Base-by-base conservation (phyloP, 495 filamentous ascomycete genomes). In the Aspergillus cavernicola region DNA sequence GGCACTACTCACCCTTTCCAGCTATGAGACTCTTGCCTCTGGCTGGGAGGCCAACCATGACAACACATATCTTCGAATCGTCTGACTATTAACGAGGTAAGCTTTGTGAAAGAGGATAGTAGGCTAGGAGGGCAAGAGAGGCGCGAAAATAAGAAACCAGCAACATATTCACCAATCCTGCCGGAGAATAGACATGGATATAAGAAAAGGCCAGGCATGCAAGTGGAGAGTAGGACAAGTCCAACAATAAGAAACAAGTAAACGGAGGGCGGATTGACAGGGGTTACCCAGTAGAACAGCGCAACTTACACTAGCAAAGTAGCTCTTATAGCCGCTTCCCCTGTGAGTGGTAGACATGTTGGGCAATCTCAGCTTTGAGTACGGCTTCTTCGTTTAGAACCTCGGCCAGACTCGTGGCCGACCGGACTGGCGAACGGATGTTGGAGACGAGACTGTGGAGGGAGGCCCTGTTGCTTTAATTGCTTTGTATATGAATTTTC, bases 1-100 rank as follows among this genome's bases (percentile, higher is more conserved):
- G n/a, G n/a, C n/a, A 19, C 11, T 45, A 64, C 76, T 59, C 77
- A 96, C 93, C 92, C 78, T 96, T 97, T 62, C 93, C 89, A 31
- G 93, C 92, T 63, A 98, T 97, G 61, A 96, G 85, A 70, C 88
- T 93, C 79, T 98, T 98, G 63, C 93, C 93, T 47, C 93, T 80
- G 50, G 93, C 93, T 35, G 93, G 93, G 55, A 98, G 76, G 36
- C 93, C 93, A 41, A 98, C 93, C 93, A 98, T 97, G 49, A 97
- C 88, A n/a, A 98, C 92, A 62, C 91, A 96, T 68, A 98, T 95
- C 64, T 86, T 87, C 26, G 88, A 90, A 61, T 96, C 90, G 74
- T 97, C 93, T 56, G 87, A 88, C 88, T 95, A 84, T n/a, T 75
- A 52, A 15, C 15, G 13, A 37, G 39, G 38, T 52, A 31, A 60